phyloP scores from a whole-genome alignment of 1,284 basidiomycete genomes.

The Stereum hirsutum region DNA sequence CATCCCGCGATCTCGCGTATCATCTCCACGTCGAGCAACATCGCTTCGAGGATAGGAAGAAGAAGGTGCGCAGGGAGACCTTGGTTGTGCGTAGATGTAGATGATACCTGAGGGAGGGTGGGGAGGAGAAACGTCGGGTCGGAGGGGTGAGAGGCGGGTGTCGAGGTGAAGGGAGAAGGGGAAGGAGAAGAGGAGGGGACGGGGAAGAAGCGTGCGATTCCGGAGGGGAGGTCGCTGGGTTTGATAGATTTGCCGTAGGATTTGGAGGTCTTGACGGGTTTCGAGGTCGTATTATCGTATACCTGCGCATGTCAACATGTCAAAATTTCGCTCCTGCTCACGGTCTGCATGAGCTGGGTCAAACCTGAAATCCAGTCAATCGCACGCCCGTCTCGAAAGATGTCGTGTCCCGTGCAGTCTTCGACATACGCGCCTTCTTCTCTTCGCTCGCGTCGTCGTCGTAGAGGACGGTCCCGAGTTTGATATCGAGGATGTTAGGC shows the following conservation, averaged over 20 bases:
- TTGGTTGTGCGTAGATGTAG: slow-evolving; percentile 4
- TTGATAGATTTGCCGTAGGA: slow-evolving; percentile 76
- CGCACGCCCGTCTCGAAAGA: slow-evolving; percentile 69
- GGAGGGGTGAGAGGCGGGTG: background rate
- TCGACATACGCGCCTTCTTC: slow-evolving; percentile 75
- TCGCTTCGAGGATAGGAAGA: slow-evolving; percentile 47
- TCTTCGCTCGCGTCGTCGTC: slow-evolving; percentile 63
- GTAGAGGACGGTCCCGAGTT: slow-evolving; percentile 83
- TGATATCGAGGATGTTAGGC: slow-evolving; percentile 87
- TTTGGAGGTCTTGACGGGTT: slow-evolving; percentile 61
- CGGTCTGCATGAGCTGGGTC: slow-evolving; percentile 15
- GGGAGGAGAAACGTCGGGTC: background rate
- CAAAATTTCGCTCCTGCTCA: too few species aligned
- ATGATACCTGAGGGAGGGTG: background rate
- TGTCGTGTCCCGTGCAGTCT: slow-evolving; percentile 65
- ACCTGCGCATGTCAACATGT: slow-evolving; percentile 61
- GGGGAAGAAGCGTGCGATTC: slow-evolving; percentile 76
- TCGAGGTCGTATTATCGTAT: slow-evolving; percentile 50
- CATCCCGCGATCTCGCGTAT: slow-evolving; percentile 43
- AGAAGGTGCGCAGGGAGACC: slow-evolving; percentile 52
- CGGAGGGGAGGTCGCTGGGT: slow-evolving; percentile 58
- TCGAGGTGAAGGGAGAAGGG: slow-evolving; percentile 3
- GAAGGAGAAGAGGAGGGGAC: slow-evolving; percentile 21
- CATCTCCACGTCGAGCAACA: slow-evolving; percentile 48
- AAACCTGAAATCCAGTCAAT: slow-evolving; percentile 85